Conservation (phyloP, 208 protist species). For the Trypanosomatidae sp. region DNA sequence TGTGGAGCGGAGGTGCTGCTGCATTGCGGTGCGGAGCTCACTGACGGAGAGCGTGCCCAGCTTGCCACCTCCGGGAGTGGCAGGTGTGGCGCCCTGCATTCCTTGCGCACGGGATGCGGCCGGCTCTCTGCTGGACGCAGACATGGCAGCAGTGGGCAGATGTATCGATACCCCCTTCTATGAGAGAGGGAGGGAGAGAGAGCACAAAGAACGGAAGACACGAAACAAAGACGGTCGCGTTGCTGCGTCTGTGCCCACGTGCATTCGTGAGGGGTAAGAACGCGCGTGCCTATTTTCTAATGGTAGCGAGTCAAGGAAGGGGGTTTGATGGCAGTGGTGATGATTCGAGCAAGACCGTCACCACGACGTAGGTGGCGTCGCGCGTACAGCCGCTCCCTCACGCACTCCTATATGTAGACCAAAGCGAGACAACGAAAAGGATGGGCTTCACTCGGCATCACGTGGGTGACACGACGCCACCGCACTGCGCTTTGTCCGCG, state of each 20-base stretch:
- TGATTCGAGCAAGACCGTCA: no score
- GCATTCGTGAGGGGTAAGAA: not conserved
- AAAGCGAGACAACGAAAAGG: no score
- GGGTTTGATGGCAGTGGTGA: not conserved
- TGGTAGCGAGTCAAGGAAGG: not conserved
- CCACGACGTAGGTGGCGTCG: not conserved
- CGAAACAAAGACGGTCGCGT: not conserved
- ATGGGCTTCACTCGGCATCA: no score
- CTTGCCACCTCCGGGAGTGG: slow-evolving; percentile 4
- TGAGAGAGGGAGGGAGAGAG: not conserved
- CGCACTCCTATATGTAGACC: not conserved
- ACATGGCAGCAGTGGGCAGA: not conserved
- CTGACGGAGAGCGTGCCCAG: slow-evolving; percentile 30
- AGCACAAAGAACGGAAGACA: not conserved
- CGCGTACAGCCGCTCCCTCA: not conserved
- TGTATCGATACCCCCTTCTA: not conserved
- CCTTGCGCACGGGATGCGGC: not conserved
- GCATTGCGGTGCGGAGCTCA: slow-evolving; percentile 76
- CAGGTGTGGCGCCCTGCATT: not conserved
- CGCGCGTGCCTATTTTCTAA: not conserved
- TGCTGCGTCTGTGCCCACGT: not conserved
- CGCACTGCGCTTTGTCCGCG: no score
- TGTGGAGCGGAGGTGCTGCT: slow-evolving; percentile 71
- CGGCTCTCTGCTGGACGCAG: not conserved
- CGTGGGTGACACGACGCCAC: no score